phyloP scores from a whole-genome alignment of 2,329 filamentous ascomycete species.

The Dactylellina sp. region DNA sequence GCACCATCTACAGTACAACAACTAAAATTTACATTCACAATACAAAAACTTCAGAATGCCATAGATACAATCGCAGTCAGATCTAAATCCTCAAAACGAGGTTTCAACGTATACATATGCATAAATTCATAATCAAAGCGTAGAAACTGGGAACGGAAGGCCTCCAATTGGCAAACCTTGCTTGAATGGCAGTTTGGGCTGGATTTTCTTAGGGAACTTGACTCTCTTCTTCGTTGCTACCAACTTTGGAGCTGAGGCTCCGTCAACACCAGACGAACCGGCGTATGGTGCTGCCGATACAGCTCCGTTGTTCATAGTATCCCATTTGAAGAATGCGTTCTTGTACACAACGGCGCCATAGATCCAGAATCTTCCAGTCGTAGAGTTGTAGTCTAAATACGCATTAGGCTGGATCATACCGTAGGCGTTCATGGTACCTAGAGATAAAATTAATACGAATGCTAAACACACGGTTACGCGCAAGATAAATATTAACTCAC shows the following conservation, averaged over 20 bases:
- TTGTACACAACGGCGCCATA: conserved; percentile 44
- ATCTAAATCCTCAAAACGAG: too few relatives aligned
- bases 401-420: conserved; percentile 43
- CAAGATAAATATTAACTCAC: not conserved
- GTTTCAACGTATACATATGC: too few relatives aligned
- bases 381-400: not conserved
- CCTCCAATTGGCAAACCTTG: not conserved
- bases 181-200: not conserved
- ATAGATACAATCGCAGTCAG: too few relatives aligned
- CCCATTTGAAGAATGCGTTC: conserved; percentile 50
- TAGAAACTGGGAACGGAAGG: too few relatives aligned
- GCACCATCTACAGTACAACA: too few relatives aligned
- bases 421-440: conserved; percentile 33
- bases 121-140: too few relatives aligned
- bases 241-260: not conserved
- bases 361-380: conserved; percentile 25
- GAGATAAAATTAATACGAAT: not conserved
- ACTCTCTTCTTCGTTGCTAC: not conserved
- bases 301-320: conserved; percentile 3
- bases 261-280: not conserved
- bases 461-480: too few relatives aligned
- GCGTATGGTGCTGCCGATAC: conserved; percentile 13
- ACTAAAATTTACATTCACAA: too few relatives aligned
- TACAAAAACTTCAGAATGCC: too few relatives aligned
- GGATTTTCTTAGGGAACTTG: not conserved